Evolutionary conservation across 768 basidiomycete species (phyloP).

Genomic region (Termitomyces sp.): DNA sequence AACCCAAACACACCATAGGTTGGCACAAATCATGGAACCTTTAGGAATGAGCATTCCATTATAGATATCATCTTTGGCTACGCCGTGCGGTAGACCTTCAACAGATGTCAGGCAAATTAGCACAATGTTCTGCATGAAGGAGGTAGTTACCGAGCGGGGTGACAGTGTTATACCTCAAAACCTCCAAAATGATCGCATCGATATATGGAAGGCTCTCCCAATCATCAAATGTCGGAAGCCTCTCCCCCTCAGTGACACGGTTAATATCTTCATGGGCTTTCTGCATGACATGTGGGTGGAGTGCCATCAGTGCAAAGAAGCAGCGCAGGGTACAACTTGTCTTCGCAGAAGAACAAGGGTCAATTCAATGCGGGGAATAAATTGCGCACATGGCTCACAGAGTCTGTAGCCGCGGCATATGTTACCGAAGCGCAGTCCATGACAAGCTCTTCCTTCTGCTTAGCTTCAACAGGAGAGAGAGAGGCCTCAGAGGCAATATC

Average conservation of each 20-base stretch:
- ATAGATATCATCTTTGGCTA: conserved; percentile 6
- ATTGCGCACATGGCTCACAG: conserved; percentile 1
- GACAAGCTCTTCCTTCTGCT: conserved; percentile 14
- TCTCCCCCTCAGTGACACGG: conserved; percentile 9
- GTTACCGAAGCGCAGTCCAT: conserved; percentile 14
- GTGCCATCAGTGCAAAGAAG: conserved; percentile 9
- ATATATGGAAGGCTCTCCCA: conserved; percentile 14
- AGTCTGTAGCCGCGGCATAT: conserved; percentile 10
- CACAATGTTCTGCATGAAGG: background rate
- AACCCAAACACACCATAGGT: conserved; percentile 12
- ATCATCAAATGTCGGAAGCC: conserved; percentile 15
- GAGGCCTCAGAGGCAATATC: conserved; percentile 2
- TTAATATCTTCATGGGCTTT: conserved; percentile 9
- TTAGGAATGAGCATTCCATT: conserved; percentile 13
- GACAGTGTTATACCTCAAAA: conserved; percentile 19
- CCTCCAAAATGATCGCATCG: conserved; percentile 18
- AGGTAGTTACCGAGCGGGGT: conserved; percentile 19
- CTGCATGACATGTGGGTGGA: conserved; percentile 8
- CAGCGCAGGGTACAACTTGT: conserved; percentile 2
- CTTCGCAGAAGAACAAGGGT: background rate
- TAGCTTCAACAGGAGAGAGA: background rate
- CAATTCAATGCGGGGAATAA: background rate
- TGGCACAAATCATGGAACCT: conserved; percentile 14
- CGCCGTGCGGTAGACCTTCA: conserved; percentile 3
- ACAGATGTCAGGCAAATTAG: background rate